Percentiles rank a stretch among this genome's conserved stretches.
phyloP scores from a whole-genome alignment of 768 basidiomycete genomes.

The Leccinum sublutescens region DNA sequence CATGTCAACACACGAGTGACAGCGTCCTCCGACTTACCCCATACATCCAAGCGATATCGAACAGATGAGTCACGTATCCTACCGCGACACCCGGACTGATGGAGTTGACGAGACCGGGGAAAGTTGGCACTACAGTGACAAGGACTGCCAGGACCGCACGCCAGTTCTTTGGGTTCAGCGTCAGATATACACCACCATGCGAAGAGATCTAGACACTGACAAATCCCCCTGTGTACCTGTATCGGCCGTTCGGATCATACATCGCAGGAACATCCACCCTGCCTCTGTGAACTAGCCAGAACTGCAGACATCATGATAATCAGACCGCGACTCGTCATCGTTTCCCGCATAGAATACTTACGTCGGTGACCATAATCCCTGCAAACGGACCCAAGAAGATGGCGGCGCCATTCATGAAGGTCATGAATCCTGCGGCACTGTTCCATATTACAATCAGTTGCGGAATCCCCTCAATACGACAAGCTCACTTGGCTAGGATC shows the following conservation, averaged over 20 bases:
- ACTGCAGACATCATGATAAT: slow-evolving; percentile 41
- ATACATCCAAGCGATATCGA: slow-evolving; percentile 76
- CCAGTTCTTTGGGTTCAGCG: slow-evolving; percentile 60
- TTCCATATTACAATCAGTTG: slow-evolving; percentile 1
- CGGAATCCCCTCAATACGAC: not conserved
- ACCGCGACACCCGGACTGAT: slow-evolving; percentile 68
- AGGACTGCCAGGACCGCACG: slow-evolving; percentile 67
- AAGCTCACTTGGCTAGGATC: slow-evolving; percentile 52
- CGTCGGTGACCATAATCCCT: slow-evolving; percentile 63
- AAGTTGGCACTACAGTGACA: slow-evolving; percentile 61
- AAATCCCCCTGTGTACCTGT: slow-evolving; percentile 72
- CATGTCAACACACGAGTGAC: not conserved
- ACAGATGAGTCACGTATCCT: slow-evolving; percentile 56
- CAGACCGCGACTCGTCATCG: not conserved
- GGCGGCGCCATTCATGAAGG: slow-evolving; percentile 81
- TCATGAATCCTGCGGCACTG: slow-evolving; percentile 62
- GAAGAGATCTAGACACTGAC: slow-evolving; percentile 36
- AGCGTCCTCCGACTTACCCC: slow-evolving; percentile 50
- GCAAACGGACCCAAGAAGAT: slow-evolving; percentile 86
- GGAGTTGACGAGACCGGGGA: slow-evolving; percentile 76
- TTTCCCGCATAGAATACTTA: slow-evolving; percentile 33
- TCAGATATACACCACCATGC: not conserved
- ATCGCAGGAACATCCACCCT: slow-evolving; percentile 81
- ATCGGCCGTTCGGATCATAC: slow-evolving; percentile 77
- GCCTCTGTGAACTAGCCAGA: slow-evolving; percentile 72